Evolutionary conservation across 228 moss, liverwort and hornwort species (phyloP), one percentile per base, ranked within the genome.

Genomic region (Sphagnum fallax): DNA sequence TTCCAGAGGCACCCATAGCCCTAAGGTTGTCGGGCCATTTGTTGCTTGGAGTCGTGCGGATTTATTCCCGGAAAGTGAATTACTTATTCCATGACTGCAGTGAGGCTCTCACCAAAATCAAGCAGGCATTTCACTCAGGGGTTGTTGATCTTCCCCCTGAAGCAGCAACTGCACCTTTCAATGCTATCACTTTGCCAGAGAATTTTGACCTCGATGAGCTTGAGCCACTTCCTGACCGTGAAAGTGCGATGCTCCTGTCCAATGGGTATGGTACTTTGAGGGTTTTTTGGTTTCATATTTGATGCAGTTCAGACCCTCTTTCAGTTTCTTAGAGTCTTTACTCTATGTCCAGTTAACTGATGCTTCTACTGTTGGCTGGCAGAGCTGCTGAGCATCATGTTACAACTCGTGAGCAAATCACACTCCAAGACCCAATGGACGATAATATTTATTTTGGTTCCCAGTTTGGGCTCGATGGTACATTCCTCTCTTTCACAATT

Each of bases 81-180:
- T 98, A 98, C 79, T 78, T 98, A 70, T 98, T 93, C 79, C 88
- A 92, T 76, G 98, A 98, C 87, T 98, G 98, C 87, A 98, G 94
- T 72, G 98, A 94, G 81, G 98, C 98, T 57, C 84, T 98, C 9
- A 86, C 88, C n/a, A 98, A 93, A 77, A 98, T 98, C 60, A 98
- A 98, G 69, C 93, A 93, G 77, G 94, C 98, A 51, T 98, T 98
- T 69, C 91, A 94, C 74, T 83, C 94, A 50, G 98, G 92, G 74
- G 98, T 91, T 48, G 98, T 98, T 53, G 98, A 98, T 73, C 94
- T 98, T 74, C 98, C 98, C 13, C 94, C 94, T 11, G 98, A 98
- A 73, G 76, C 94, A 72, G 81, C 93, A 16, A 98, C 90, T 72
- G 98, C 98, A 61, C 98, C 98, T 59, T 98, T 92, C 61, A 90